Evolutionary conservation across 78 protist genomes (phyloP).

Genomic region (Tieghemostelium lacteum): DNA sequence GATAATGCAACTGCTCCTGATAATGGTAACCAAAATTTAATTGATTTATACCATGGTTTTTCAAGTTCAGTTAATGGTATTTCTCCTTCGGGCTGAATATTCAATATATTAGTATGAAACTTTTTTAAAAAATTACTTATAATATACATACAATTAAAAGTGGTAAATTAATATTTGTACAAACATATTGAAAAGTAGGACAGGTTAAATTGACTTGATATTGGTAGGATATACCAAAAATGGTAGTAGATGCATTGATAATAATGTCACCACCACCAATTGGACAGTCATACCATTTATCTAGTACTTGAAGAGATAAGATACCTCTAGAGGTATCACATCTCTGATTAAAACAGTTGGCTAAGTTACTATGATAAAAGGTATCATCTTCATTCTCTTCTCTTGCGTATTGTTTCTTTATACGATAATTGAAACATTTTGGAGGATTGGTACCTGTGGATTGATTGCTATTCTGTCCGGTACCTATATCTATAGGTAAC

Average conservation of each 20-base stretch:
- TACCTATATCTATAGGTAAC: not conserved
- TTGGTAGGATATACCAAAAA: no score
- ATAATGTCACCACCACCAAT: not conserved
- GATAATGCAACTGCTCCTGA: not conserved
- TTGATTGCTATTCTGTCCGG: not conserved
- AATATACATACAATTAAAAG: not conserved
- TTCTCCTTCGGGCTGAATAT: no score
- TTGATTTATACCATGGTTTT: slow-evolving; percentile 10
- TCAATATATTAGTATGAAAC: no score
- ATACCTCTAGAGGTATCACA: not conserved
- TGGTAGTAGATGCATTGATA: not conserved
- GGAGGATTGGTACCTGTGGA: not conserved
- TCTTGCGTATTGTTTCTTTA: no score
- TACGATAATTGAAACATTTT: no score
- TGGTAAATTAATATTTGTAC: slow-evolving; percentile 11
- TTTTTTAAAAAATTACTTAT: no score
- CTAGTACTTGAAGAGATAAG: not conserved
- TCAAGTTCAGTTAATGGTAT: no score
- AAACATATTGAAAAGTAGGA: slow-evolving; percentile 11
- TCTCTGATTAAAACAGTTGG: not conserved
- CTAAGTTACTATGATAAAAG: no score
- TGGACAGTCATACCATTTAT: not conserved
- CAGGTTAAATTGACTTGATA: no score
- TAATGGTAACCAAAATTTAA: slow-evolving; percentile 13
- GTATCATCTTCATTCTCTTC: no score